Percentiles rank a stretch among this genome's conserved stretches.
Conservation (phyloP, 345 rosid species). For the Rhodamnia rubescens region DNA sequence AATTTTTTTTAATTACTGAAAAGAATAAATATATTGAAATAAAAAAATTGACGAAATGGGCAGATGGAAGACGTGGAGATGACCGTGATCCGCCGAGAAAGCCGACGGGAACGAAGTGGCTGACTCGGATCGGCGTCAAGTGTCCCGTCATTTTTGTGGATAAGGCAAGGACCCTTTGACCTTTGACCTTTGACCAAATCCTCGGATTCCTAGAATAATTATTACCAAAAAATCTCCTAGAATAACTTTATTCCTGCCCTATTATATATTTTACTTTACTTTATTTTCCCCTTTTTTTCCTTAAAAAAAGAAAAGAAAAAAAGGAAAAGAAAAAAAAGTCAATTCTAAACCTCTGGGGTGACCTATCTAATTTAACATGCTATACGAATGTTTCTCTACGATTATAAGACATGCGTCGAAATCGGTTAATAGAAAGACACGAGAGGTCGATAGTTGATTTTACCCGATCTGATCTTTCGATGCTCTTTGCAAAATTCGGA, state of each 20-base stretch:
- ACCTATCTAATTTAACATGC: neutral
- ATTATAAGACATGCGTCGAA: neutral
- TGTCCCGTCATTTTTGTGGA: neutral
- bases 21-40: neutral
- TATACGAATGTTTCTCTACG: accelerated
- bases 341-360: too few relatives aligned
- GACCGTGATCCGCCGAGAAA: neutral
- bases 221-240: neutral
- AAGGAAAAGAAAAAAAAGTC: too few relatives aligned
- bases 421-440: neutral
- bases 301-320: neutral
- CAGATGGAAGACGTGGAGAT: neutral
- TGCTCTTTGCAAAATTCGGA: too few relatives aligned
- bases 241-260: neutral
- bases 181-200: neutral
- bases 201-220: neutral
- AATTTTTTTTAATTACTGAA: neutral
- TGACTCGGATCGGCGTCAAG: conserved; percentile 25
- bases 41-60: too few relatives aligned
- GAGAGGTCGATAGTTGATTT: too few relatives aligned
- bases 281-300: neutral
- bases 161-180: conserved; percentile 10
- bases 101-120: neutral
- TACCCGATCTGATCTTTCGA: too few relatives aligned
- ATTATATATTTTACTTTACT: neutral